phyloP scores from a whole-genome alignment of 2,329 filamentous ascomycete species.

The Cryoendolithus antarcticus region DNA sequence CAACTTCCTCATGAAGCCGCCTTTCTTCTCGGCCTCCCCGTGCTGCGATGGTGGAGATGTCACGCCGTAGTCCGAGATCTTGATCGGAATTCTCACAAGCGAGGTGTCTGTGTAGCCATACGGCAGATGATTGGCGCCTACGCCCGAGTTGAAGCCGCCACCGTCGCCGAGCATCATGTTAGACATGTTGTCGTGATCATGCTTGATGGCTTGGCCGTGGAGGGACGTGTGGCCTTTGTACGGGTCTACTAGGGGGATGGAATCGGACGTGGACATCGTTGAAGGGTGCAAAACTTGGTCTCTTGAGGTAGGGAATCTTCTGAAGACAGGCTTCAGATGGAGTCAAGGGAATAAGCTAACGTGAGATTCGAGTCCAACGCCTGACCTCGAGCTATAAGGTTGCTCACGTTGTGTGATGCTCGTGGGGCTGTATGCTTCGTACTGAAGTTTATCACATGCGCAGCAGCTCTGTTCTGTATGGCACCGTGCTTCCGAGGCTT shows the following conservation, averaged over 20 bases:
- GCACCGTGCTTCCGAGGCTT: too few species aligned
- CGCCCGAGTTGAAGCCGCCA: slow-evolving; percentile 2
- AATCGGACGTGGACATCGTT: background rate
- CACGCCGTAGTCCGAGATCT: slow-evolving; percentile 3
- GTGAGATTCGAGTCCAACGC: too few species aligned
- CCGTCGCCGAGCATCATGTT: slow-evolving; percentile 4
- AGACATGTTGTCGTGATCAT: slow-evolving; percentile 7
- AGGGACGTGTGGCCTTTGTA: slow-evolving; percentile 1
- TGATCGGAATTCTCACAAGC: slow-evolving; percentile 12
- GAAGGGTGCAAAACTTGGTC: too few species aligned
- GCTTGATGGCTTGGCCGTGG: slow-evolving; percentile 7
- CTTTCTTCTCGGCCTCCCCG: slow-evolving; percentile 1
- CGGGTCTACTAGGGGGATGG: background rate
- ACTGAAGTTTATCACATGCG: too few species aligned
- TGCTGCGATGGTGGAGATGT: background rate
- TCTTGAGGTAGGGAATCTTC: too few species aligned
- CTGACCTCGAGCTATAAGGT: too few species aligned
- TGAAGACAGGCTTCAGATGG: too few species aligned
- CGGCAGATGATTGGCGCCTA: slow-evolving; percentile 10
- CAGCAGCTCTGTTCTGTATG: too few species aligned
- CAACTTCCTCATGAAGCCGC: slow-evolving; percentile 1
- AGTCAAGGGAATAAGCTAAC: too few species aligned
- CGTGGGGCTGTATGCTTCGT: too few species aligned
- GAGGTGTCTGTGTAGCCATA: slow-evolving; percentile 11
- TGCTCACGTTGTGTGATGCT: too few species aligned